These are phyloP conservation scores for Bidens hawaiensis DNA, from an alignment of 140 eudicot species.

Conservation along the genomic window DNA sequence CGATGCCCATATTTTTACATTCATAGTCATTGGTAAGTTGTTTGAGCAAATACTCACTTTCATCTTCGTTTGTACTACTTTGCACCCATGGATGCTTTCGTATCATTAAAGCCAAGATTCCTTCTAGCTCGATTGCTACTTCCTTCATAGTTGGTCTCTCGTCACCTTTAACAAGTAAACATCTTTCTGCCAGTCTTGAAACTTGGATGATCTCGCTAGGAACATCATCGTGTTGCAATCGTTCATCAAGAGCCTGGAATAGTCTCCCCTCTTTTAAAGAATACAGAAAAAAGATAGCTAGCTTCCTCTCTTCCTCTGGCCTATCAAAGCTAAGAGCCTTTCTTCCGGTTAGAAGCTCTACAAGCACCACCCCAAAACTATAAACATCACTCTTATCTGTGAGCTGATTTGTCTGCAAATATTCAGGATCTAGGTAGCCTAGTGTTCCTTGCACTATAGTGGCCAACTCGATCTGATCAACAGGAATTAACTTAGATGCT, in stretches of 20 bases:
- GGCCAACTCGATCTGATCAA: constrained; percentile 32
- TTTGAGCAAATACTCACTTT: constrained; percentile 13
- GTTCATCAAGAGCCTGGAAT: constrained; percentile 18
- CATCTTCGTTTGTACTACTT: constrained; percentile 3
- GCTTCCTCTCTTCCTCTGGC: constrained; percentile 28
- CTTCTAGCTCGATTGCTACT: constrained; percentile 27
- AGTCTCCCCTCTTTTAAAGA: constrained; percentile 15
- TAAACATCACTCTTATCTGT: constrained; percentile 32
- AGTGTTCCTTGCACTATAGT: constrained; percentile 46
- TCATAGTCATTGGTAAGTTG: neutral
- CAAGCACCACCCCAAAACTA: constrained; percentile 31
- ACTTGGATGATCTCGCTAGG: constrained; percentile 19
- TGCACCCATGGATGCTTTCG: constrained; percentile 32
- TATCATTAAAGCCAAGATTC: constrained; percentile 16
- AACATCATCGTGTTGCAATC: constrained; percentile 13
- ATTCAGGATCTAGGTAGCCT: constrained; percentile 43
- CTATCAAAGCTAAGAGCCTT: constrained; percentile 32
- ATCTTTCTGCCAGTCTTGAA: constrained; percentile 24
- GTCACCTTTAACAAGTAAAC: constrained; percentile 21
- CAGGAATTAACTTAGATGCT: constrained; percentile 34
- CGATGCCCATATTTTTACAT: neutral
- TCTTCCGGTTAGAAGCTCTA: constrained; percentile 25
- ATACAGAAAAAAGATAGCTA: constrained; percentile 21
- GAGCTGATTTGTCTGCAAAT: constrained; percentile 27
- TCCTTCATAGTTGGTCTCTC: constrained; percentile 36